These are phyloP conservation scores for Salix exigua DNA, from an alignment of 345 rosid species.

Conservation along the genomic window DNA sequence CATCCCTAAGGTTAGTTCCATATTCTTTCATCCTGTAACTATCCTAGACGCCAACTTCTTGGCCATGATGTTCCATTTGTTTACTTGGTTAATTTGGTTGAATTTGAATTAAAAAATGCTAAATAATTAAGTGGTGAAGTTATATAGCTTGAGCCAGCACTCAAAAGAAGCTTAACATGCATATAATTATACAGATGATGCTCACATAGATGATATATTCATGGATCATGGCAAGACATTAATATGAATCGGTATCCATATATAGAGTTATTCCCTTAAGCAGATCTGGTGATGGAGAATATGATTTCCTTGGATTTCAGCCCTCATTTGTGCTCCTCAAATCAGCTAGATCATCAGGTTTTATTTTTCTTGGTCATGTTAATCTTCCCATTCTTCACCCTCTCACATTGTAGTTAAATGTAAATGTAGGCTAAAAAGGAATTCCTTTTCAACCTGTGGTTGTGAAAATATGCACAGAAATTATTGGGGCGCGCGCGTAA, in stretches of 20 bases:
- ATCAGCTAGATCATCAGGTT: conserved; percentile 61
- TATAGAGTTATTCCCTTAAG: conserved; percentile 46
- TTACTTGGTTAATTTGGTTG: not conserved
- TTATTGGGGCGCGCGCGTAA: conserved; percentile 41
- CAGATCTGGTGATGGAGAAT: conserved; percentile 51
- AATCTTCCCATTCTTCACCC: too few species aligned
- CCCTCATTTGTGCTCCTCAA: conserved; percentile 51
- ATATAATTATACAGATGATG: conserved; percentile 65
- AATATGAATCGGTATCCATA: conserved; percentile 84
- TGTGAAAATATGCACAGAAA: conserved; percentile 47
- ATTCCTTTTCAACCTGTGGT: not conserved
- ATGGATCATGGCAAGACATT: conserved; percentile 53
- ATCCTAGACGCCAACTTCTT: not conserved
- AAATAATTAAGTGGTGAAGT: conserved; percentile 46
- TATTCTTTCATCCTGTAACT: not conserved
- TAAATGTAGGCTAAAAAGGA: not conserved
- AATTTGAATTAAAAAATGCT: not conserved
- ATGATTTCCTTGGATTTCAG: conserved; percentile 75
- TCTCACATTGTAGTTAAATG: not conserved
- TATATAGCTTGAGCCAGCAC: conserved; percentile 52
- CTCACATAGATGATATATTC: conserved; percentile 44
- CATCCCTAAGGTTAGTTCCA: conserved; percentile 67
- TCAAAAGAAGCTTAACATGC: conserved; percentile 63
- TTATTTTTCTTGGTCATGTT: not conserved
- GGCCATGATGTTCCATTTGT: not conserved